Conservation (phyloP, 805 yeast genomes). For the Hanseniaspora taiwanica region DNA sequence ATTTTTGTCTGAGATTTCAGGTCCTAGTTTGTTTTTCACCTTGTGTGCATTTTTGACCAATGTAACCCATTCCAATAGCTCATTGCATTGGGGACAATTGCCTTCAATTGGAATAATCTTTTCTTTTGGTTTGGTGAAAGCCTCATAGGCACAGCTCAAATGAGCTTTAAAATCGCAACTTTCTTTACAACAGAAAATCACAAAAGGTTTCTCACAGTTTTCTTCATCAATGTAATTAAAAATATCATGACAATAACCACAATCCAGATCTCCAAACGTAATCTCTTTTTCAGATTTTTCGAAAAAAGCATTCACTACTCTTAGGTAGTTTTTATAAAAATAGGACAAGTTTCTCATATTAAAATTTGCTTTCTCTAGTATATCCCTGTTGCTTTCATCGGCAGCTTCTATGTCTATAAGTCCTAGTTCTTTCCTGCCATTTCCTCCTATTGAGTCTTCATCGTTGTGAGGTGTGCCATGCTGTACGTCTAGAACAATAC, state of each 20-base stretch:
- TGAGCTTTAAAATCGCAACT: slow-evolving; percentile 26
- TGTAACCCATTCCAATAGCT: slow-evolving; percentile 18
- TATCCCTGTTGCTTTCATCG: neutral
- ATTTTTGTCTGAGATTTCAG: slow-evolving; percentile 5
- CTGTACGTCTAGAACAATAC: neutral
- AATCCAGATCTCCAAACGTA: slow-evolving; percentile 14
- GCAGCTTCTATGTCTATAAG: neutral
- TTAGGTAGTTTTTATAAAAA: slow-evolving; percentile 13
- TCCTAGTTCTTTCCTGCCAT: neutral
- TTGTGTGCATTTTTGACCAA: slow-evolving; percentile 17
- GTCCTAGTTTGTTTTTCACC: slow-evolving; percentile 6
- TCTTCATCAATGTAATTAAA: slow-evolving; percentile 27
- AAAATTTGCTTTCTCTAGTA: slow-evolving; percentile 8
- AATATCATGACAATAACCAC: slow-evolving; percentile 20
- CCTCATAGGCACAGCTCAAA: slow-evolving; percentile 26
- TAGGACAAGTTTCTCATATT: slow-evolving; percentile 18
- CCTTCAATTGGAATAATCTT: slow-evolving; percentile 19
- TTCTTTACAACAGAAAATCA: slow-evolving; percentile 23
- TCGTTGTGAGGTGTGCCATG: neutral
- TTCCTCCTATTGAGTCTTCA: neutral
- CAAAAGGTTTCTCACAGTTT: slow-evolving; percentile 18
- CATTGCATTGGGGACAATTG: slow-evolving; percentile 20
- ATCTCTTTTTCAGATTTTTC: slow-evolving; percentile 12
- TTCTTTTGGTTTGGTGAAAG: slow-evolving; percentile 7
- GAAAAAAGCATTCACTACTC: slow-evolving; percentile 8